Percentiles rank a stretch among this genome's conserved stretches.
phyloP scores from a whole-genome alignment of 768 basidiomycete genomes.

The Vishniacozyma victoriae region DNA sequence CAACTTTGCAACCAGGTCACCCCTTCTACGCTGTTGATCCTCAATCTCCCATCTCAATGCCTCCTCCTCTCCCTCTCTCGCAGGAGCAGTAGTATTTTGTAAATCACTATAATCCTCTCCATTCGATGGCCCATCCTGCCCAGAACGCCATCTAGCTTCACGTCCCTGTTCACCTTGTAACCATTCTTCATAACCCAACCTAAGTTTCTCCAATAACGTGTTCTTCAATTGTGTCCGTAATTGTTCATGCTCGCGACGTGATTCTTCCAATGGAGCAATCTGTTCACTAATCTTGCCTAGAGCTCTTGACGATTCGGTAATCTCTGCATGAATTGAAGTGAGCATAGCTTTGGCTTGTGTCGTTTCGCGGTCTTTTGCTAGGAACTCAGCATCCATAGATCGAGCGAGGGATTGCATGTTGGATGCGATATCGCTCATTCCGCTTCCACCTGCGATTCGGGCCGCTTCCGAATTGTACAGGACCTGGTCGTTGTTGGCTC shows the following conservation, averaged over 20 bases:
- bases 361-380: constrained; percentile 84
- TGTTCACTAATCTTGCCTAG: constrained; percentile 46
- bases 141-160: constrained; percentile 63
- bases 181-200: constrained; percentile 91
- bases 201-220: constrained; percentile 76
- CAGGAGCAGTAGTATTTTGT: constrained; percentile 44
- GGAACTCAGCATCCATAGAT: constrained; percentile 85
- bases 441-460: constrained; percentile 76
- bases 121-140: constrained; percentile 54
- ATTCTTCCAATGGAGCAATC: constrained; percentile 24
- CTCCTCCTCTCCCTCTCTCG: constrained; percentile 47
- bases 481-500: constrained; percentile 50
- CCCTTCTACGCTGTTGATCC: constrained; percentile 63
- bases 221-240: constrained; percentile 62
- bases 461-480: constrained; percentile 79
- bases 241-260: constrained; percentile 45
- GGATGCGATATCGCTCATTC: constrained; percentile 73
- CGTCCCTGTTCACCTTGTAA: constrained; percentile 73
- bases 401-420: constrained; percentile 83
- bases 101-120: constrained; percentile 28
- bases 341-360: constrained; percentile 82
- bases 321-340: constrained; percentile 80
- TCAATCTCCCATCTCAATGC: constrained; percentile 60
- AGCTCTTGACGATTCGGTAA: constrained; percentile 58
- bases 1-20: constrained; percentile 65